Evolutionary conservation across 176 grass and related monocot species (phyloP).

Genomic region (Aechmea fasciata): DNA sequence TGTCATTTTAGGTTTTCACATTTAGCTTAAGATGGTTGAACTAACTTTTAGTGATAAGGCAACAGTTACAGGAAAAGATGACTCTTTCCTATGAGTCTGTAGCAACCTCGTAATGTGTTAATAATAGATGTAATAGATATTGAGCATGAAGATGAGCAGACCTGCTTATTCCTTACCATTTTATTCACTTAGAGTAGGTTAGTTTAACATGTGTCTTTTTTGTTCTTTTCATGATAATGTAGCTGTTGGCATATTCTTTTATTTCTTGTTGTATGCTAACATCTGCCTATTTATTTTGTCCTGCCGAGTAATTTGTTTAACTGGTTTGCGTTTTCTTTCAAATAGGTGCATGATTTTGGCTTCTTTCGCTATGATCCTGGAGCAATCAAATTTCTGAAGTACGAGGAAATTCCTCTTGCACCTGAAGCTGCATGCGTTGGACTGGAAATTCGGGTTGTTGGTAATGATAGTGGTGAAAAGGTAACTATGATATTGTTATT

Average conservation of each 20-base stretch:
- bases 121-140: no score
- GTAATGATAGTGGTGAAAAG: conserved; percentile 99
- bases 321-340: neutral
- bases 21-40: no score
- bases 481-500: conserved; percentile 20
- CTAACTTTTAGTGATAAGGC: no score
- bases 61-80: no score
- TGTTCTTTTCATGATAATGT: conserved; percentile 6
- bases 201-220: neutral
- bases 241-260: conserved; percentile 11
- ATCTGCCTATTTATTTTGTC: neutral
- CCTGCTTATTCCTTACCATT: neutral
- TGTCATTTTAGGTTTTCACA: no score
- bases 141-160: no score
- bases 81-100: no score
- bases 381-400: conserved; percentile 89
- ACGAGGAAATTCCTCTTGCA: conserved; percentile 73
- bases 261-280: neutral
- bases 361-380: conserved; percentile 94
- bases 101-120: no score
- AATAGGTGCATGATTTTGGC: conserved; percentile 99
- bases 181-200: neutral
- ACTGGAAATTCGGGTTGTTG: conserved; percentile 93
- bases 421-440: conserved; percentile 95
- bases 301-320: neutral